Conservation (phyloP, 345 rosid genomes). For the Lepidium aucheri region DNA sequence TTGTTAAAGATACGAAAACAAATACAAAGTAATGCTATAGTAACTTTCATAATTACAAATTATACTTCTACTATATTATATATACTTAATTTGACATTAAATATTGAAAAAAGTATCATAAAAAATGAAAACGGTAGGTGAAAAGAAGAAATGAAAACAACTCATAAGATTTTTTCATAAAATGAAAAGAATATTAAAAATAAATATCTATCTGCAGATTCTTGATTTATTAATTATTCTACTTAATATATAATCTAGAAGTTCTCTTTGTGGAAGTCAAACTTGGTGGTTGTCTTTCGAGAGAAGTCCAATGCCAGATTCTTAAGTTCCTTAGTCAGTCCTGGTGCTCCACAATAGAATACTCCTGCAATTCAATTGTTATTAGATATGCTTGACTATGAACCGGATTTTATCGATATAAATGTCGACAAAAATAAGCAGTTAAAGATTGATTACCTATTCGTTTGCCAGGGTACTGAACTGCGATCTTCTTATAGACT, state of each 20-base stretch:
- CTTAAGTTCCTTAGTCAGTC: slow-evolving; percentile 46
- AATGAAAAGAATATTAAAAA: slow-evolving; percentile 11
- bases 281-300: slow-evolving; percentile 73
- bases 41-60: slow-evolving; percentile 16
- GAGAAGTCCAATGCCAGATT: slow-evolving; percentile 72
- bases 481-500: slow-evolving; percentile 64
- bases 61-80: background rate
- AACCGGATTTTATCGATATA: too few relatives aligned
- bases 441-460: slow-evolving; percentile 40
- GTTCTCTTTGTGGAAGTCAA: slow-evolving; percentile 88
- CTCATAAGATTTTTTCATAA: background rate
- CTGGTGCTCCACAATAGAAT: slow-evolving; percentile 88
- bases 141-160: background rate
- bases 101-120: background rate
- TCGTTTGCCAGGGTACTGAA: slow-evolving; percentile 47
- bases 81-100: background rate
- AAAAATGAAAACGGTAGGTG: background rate
- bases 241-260: slow-evolving; percentile 33
- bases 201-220: slow-evolving; percentile 7
- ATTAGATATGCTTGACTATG: too few relatives aligned
- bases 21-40: background rate
- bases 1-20: background rate
- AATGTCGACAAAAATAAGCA: too few relatives aligned
- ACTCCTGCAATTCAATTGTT: slow-evolving; percentile 72
- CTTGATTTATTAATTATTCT: slow-evolving; percentile 4